Evolutionary conservation across 805 yeast genomes (phyloP), one percentile per base, ranked within the genome.

Genomic region (Wickerhamomyces bovis): DNA sequence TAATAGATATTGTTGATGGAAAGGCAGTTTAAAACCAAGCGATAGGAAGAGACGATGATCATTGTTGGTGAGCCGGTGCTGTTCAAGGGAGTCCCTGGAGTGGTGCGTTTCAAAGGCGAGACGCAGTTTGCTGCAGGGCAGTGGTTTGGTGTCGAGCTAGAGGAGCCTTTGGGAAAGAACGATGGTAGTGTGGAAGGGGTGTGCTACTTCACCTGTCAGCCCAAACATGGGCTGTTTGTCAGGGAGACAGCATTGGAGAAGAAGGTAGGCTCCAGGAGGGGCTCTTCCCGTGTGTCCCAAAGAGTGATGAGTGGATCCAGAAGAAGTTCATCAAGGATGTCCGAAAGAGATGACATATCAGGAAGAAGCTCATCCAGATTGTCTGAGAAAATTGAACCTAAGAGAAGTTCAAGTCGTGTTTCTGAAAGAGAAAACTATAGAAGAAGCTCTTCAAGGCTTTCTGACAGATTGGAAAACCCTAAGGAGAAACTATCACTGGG

Each of bases 91-190:
- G 60, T 25, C 9, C 39, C 48, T 0, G 88, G 86, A 0, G 53
- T 60, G 0, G 73, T 82, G 1, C 63, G 73, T 43, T 83, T 62
- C 56, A 48, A 73, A 2, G 89, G 89, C 0, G 44, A 53, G 13
- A 78, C 87, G 0, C 52, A 74, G 41, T 83, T 83, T 66, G 80
- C 85, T 3, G 64, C 72, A 0, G 89, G 88, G 6, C 52, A 65
- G 4, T 90, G 97, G 97, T 72, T 83, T 13, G 97, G 97, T 0
- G 73, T 90, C 7, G 88, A 83, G 55, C 75, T 89, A 39, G 88
- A 82, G 49, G 80, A 80, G 48, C 83, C 94, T 0, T 69, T 71
- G 10, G 97, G 97, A 2, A 86, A 83, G 64, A 88, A 89, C 58
- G 80, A 88, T 58, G 97, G 97, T 0, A 66, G 77, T 41, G 73